phyloP scores from a whole-genome alignment of 139 green algal genomes.

The Pleodorina starrii region DNA sequence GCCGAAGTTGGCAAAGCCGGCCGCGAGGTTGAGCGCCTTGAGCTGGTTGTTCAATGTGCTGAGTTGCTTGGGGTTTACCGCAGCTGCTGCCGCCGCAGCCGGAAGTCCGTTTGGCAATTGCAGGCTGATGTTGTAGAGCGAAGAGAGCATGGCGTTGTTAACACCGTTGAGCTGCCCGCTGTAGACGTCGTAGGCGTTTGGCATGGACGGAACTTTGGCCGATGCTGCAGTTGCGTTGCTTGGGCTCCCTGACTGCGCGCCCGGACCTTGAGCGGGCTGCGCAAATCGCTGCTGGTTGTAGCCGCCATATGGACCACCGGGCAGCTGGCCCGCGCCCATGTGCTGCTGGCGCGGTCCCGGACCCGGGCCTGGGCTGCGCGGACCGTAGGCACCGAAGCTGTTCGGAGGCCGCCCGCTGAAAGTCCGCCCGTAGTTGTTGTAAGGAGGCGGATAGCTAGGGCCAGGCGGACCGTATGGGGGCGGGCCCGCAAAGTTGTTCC shows the following conservation, averaged over 20 bases:
- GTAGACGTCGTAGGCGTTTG: conserved; percentile 34
- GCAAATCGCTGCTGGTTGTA: conserved; percentile 41
- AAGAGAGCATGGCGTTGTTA: conserved; percentile 45
- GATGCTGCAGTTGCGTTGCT: background rate
- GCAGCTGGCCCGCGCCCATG: background rate
- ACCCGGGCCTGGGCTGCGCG: conserved; percentile 24
- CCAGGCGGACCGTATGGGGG: conserved; percentile 40
- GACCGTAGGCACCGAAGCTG: conserved; percentile 26
- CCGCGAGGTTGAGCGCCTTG: conserved; percentile 54
- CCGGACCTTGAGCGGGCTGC: background rate
- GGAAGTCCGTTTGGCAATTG: conserved; percentile 51
- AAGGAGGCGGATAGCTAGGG: conserved; percentile 26
- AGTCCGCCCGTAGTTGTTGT: conserved; percentile 17
- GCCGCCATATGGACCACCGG: background rate
- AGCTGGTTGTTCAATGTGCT: conserved; percentile 57
- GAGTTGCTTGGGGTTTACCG: conserved; percentile 37
- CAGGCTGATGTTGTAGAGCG: conserved; percentile 42
- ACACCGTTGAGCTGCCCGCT: conserved; percentile 32
- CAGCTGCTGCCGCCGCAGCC: background rate
- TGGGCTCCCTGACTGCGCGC: background rate
- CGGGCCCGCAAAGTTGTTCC: conserved; percentile 9
- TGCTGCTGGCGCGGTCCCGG: conserved; percentile 17
- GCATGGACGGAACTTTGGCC: conserved; percentile 18
- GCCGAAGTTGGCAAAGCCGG: conserved; percentile 37
- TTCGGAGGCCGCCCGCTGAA: conserved; percentile 29